Evolutionary conservation across 805 yeast species (phyloP), one percentile per base, ranked within the genome.

Genomic region (Candida montana): DNA sequence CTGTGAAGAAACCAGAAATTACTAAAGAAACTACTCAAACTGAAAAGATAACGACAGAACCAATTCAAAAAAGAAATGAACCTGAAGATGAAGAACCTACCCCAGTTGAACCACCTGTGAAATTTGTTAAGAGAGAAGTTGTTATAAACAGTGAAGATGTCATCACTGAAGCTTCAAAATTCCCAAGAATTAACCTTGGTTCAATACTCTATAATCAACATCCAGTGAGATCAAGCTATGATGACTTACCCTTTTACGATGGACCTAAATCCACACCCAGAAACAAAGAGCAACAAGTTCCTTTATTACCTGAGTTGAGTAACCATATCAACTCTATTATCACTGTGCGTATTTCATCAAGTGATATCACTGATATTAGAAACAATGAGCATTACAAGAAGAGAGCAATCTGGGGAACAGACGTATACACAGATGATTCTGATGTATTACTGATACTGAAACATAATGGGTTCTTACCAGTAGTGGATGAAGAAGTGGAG

Each of bases 401-500:
- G 15, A 46, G 61, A 18, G 72, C 74, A 35, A 48, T 89, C 2
- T 91, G 98, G 98, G 99, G 99, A 2, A 75, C 90, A 2, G 95
- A 90, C 33, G 69, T 93, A 1, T 93, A 91, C 61, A 86, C 97
- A 0, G 98, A 93, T 61, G 99, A 91, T 60, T 83, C 95, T 1
- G 96, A 91, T 59, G 65, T 90, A 2, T 70, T 91, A 29, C 70
- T 85, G 5, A 83, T 81, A 0, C 64, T 91, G 39, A 74, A 77
- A 47, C 98, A 93, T 53, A 66, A 79, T 46, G 96, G 96, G 63
- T 81, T 35, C 68, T 81, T 42, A 60, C 72, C 40, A 58, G 69
- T 58, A 26, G 46, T 49, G 7, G 52, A 60, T 9, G 53, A 55
- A 12, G 54, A 53, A 3, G 40, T 53, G 7, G 56, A 51, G 10